Evolutionary conservation across 2,329 filamentous ascomycete genomes (phyloP).

Genomic region (Penicillium sp.): DNA sequence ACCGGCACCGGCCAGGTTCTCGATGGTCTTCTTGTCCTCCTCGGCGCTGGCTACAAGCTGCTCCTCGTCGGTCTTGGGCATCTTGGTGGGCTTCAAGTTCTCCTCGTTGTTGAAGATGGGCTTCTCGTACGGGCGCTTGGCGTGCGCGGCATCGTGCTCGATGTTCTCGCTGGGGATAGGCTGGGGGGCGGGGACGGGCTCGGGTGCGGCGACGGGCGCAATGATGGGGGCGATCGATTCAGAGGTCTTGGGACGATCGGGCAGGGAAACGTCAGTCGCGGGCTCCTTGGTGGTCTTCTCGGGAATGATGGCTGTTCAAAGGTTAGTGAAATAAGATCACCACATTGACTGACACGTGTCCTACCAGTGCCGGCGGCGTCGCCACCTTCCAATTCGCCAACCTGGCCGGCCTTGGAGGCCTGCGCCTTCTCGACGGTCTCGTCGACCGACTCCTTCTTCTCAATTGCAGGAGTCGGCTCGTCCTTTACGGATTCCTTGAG

Average conservation of each 20-base stretch:
- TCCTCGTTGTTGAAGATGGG: conserved; percentile 33
- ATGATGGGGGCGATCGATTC: conserved; percentile 8
- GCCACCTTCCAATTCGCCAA: conserved; percentile 17
- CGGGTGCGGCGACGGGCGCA: neutral
- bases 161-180: neutral
- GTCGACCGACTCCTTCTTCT: conserved; percentile 15
- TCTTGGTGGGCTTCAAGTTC: conserved; percentile 36
- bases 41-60: conserved; percentile 14
- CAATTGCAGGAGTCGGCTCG: conserved; percentile 5
- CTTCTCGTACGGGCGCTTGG: conserved; percentile 41
- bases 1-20: conserved; percentile 21
- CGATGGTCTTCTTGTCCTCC: conserved; percentile 20
- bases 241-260: conserved; percentile 18
- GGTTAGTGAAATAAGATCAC: neutral
- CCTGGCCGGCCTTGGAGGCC: conserved; percentile 23
- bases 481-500: conserved; percentile 14
- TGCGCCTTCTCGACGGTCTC: conserved; percentile 26
- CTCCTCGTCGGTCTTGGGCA: conserved; percentile 37
- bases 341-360: conserved; percentile 2
- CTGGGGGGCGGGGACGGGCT: neutral
- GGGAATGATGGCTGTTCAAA: conserved; percentile 20
- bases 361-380: conserved; percentile 21
- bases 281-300: conserved; percentile 24
- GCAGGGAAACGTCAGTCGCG: conserved; percentile 10
- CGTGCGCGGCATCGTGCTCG: conserved; percentile 26